Conservation (phyloP, 176 grass and related monocot genomes). For the Neostapfia colusana region DNA sequence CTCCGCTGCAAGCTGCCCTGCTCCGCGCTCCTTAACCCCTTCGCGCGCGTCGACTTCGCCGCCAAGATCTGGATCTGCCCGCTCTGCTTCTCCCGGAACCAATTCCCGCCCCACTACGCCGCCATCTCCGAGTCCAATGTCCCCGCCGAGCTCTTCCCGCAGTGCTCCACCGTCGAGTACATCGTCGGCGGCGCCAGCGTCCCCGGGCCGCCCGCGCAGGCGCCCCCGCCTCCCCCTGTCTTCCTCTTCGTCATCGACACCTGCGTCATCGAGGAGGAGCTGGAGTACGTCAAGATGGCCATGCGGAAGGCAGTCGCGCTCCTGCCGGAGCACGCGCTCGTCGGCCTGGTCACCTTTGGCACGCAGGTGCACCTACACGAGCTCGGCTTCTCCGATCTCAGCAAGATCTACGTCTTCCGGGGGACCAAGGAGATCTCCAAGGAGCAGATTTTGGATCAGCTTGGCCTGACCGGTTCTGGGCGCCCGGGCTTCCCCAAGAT, state of each 20-base stretch:
- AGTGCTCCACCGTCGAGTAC: conserved; percentile 93
- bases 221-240: conserved; percentile 60
- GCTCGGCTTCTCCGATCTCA: conserved; percentile 89
- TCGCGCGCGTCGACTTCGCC: conserved; percentile 86
- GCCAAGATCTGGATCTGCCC: conserved; percentile 99
- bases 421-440: conserved; percentile 94
- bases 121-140: conserved; percentile 81
- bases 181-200: conserved; percentile 41
- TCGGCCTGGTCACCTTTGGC: conserved; percentile 87
- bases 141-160: conserved; percentile 80
- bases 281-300: conserved; percentile 73
- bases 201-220: conserved; percentile 30
- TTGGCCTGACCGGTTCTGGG: conserved; percentile 61
- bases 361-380: conserved; percentile 97
- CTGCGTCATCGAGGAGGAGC: conserved; percentile 96
- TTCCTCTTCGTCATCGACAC: conserved; percentile 96
- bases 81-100: conserved; percentile 90
- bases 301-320: conserved; percentile 83
- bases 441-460: conserved; percentile 96
- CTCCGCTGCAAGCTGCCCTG: conserved; percentile 95
- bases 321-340: conserved; percentile 83
- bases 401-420: conserved; percentile 94
- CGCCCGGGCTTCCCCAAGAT: conserved; percentile 65
- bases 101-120: conserved; percentile 88
- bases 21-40: conserved; percentile 76